Conservation (phyloP, 306 rosid genomes). For the Cicer arietinum region DNA sequence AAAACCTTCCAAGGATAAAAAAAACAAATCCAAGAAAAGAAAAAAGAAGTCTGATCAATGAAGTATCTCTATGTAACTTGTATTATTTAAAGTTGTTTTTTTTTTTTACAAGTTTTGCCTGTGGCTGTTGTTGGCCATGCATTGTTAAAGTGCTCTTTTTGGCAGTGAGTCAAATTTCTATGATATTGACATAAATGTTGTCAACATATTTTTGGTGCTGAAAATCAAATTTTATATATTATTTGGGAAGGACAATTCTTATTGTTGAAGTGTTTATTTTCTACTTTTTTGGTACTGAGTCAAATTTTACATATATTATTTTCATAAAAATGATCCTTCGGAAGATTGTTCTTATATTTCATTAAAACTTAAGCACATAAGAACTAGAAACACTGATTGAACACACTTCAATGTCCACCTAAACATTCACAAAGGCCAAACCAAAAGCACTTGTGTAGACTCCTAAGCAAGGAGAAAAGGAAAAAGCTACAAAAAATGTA, state of each 20-base stretch:
- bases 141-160: background rate
- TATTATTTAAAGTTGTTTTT: slow-evolving; percentile 3
- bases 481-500: background rate
- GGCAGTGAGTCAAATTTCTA: no score
- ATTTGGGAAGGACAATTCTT: no score
- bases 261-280: no score
- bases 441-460: background rate
- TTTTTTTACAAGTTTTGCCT: background rate
- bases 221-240: background rate
- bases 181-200: no score
- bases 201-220: background rate
- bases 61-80: slow-evolving; percentile 27
- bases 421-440: background rate
- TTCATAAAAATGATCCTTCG: background rate
- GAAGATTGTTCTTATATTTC: background rate
- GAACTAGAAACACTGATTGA: background rate
- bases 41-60: slow-evolving; percentile 38
- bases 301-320: background rate
- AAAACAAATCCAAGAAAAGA: slow-evolving; percentile 42
- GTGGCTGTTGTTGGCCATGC: slow-evolving; percentile 1
- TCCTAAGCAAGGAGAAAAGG: background rate
- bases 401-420: slow-evolving; percentile 16
- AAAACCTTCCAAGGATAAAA: slow-evolving; percentile 37
- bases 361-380: background rate
- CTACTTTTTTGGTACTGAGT: no score